Percentiles rank a stretch among this genome's conserved stretches.
Evolutionary conservation across 1,284 basidiomycete genomes (phyloP).

Genomic region (Sphagnurus paluster): DNA sequence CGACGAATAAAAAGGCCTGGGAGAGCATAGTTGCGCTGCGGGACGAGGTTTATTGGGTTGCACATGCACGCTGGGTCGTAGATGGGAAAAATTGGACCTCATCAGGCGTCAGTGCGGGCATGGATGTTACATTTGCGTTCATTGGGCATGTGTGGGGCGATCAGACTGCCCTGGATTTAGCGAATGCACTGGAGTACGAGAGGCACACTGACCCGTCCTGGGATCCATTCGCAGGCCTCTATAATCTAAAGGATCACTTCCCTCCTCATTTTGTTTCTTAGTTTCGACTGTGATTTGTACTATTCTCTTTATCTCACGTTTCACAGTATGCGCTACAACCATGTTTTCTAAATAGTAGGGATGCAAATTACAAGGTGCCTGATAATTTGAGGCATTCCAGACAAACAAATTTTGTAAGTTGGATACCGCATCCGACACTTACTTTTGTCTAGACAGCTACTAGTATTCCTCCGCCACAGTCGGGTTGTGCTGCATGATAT

Average conservation of each 20-base stretch:
- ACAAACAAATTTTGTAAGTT: too few species aligned
- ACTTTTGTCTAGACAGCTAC: too few species aligned
- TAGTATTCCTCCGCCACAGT: too few species aligned
- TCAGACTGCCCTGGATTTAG: constrained; percentile 27
- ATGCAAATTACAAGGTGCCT: too few species aligned
- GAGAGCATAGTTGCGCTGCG: constrained; percentile 21
- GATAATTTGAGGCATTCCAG: too few species aligned
- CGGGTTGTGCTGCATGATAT: too few species aligned
- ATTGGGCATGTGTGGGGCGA: constrained; percentile 34
- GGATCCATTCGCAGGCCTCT: constrained; percentile 35
- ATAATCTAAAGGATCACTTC: neutral
- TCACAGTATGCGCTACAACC: too few species aligned
- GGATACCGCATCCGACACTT: too few species aligned
- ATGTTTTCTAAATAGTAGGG: too few species aligned
- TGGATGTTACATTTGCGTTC: constrained; percentile 37
- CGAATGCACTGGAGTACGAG: constrained; percentile 37
- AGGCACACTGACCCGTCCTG: constrained; percentile 33
- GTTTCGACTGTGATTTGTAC: too few species aligned
- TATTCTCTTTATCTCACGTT: too few species aligned
- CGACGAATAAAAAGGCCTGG: constrained; percentile 41
- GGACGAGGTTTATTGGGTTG: constrained; percentile 35
- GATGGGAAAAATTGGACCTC: constrained; percentile 43
- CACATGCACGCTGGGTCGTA: constrained; percentile 40
- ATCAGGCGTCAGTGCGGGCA: constrained; percentile 39
- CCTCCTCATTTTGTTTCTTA: too few species aligned